Base-by-base conservation (phyloP, 2,329 filamentous ascomycete species). In the Thermothelomyces thermophilus region DNA sequence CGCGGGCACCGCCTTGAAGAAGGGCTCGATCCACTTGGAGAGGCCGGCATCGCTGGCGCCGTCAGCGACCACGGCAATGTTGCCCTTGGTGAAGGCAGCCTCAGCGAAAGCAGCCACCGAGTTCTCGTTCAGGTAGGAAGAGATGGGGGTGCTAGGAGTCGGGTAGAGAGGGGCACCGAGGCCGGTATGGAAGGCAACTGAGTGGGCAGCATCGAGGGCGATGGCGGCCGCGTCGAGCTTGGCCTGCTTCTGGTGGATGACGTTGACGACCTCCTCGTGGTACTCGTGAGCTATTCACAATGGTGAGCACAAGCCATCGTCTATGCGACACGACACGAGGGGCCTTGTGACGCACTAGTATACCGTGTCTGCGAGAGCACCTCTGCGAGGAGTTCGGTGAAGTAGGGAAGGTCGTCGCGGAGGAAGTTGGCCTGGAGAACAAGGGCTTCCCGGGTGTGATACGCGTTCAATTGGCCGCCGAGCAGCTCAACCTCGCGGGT, bases 381-480 rank as follows among this genome's bases (percentile, higher is more conserved):
- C 77, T 98, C 94, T 65, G 86, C 89, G 61, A 98, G 80, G 59
- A 98, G 79, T 77, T 98, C 93, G 64, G 90, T 82, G 70, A 95
- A 98, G 81, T 97, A 98, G 61, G 93, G 93, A 60, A 98, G 83
- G 69, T 98, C 90, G 68, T 93, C 84, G 68, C 89, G 84, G 60
- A 98, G 82, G 79, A 98, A 98, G 75, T 86, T 95, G 68, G 93
- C 88, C 71, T 91, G 84, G 64, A 98, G 75, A 53, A 98, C 83
- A 57, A 98, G 75, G 67, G 90, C 90, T 77, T 98, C 93, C 66
- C 91, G 86, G 63, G 89, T 90, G 74, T 96, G 90, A 71, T 87
- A 88, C 59, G 91, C 78, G 62, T 75, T 79, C 73, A 97, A 83
- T 80, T 91, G 84, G 64, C 89, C 89, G 68, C 94, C 93, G 58